A percentile compares a stretch with the other conserved stretches of the same genome.
Evolutionary conservation across 2,329 filamentous ascomycete genomes (phyloP).

Genomic region (Penicillium sp.): DNA sequence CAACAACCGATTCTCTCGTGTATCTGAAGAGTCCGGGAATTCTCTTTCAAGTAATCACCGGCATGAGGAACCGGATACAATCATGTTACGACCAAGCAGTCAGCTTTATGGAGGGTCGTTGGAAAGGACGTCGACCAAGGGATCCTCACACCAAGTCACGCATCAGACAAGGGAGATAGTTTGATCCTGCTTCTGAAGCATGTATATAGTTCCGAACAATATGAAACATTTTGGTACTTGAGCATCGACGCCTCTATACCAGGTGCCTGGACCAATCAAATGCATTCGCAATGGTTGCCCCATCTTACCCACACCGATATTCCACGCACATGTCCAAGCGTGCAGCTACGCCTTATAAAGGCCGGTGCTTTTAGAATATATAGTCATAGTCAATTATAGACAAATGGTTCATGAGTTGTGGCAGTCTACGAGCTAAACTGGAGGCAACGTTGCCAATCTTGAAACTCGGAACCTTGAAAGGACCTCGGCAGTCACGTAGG

Average conservation of each 20-base stretch:
- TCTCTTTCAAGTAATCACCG: background rate
- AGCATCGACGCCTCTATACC: background rate
- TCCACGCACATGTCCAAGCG: too few species aligned
- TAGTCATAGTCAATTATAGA: too few species aligned
- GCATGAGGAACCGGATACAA: slow-evolving; percentile 9
- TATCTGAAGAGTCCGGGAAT: slow-evolving; percentile 3
- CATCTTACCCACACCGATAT: too few species aligned
- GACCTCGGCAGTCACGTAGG: too few species aligned
- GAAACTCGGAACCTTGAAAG: too few species aligned
- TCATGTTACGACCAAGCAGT: background rate
- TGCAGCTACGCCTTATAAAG: too few species aligned
- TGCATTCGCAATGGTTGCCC: too few species aligned
- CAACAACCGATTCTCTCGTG: slow-evolving; percentile 36
- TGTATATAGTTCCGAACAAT: background rate
- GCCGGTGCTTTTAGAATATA: too few species aligned
- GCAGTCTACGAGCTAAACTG: too few species aligned
- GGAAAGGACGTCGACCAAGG: slow-evolving; percentile 2
- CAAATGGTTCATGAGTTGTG: too few species aligned
- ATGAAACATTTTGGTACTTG: background rate
- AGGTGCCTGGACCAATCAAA: too few species aligned
- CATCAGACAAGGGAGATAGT: slow-evolving; percentile 3
- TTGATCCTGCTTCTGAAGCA: background rate
- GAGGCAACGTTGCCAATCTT: too few species aligned
- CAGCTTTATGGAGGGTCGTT: background rate
- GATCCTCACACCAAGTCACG: slow-evolving; percentile 1